Conservation (phyloP, 106 monocot species). For the Dendrobium chrysotoxum region DNA sequence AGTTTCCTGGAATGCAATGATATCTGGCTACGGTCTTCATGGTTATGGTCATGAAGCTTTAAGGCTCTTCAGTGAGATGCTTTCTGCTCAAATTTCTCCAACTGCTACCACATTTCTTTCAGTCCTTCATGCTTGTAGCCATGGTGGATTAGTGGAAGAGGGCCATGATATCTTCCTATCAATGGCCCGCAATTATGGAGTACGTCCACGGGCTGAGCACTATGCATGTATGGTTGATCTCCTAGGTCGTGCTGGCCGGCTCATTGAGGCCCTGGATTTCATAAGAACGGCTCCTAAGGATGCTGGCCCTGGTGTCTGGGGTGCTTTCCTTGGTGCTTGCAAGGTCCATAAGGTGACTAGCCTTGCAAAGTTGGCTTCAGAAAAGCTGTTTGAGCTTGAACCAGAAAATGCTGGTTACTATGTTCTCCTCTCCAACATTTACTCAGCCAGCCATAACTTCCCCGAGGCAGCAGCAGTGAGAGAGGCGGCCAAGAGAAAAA, state of each 20-base stretch:
- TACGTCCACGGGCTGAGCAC: constrained; percentile 46
- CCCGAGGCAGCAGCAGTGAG: constrained; percentile 58
- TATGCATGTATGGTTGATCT: constrained; percentile 83
- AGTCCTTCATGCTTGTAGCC: constrained; percentile 72
- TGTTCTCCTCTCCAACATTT: constrained; percentile 73
- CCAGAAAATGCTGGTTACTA: constrained; percentile 62
- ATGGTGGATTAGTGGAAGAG: constrained; percentile 66
- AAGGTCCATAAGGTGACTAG: constrained; percentile 49
- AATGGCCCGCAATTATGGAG: constrained; percentile 35
- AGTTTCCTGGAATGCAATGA: constrained; percentile 79
- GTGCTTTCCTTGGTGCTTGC: constrained; percentile 78
- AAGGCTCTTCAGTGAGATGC: constrained; percentile 44
- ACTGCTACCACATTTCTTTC: constrained; percentile 59
- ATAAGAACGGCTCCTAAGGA: constrained; percentile 32
- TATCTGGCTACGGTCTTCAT: constrained; percentile 70
- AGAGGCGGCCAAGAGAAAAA: constrained; percentile 30
- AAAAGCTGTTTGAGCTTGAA: constrained; percentile 61
- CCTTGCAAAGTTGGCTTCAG: constrained; percentile 47
- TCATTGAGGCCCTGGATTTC: constrained; percentile 48
- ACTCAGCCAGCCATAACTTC: constrained; percentile 46
- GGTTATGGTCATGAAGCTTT: constrained; percentile 60
- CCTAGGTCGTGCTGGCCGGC: constrained; percentile 63
- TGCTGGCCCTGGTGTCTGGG: constrained; percentile 56
- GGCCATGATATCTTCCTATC: constrained; percentile 36
- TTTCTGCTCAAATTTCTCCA: constrained; percentile 25